These are phyloP conservation scores for Macrolepiota fuliginosa DNA, from an alignment of 768 basidiomycete genomes.

Conservation along the genomic window DNA sequence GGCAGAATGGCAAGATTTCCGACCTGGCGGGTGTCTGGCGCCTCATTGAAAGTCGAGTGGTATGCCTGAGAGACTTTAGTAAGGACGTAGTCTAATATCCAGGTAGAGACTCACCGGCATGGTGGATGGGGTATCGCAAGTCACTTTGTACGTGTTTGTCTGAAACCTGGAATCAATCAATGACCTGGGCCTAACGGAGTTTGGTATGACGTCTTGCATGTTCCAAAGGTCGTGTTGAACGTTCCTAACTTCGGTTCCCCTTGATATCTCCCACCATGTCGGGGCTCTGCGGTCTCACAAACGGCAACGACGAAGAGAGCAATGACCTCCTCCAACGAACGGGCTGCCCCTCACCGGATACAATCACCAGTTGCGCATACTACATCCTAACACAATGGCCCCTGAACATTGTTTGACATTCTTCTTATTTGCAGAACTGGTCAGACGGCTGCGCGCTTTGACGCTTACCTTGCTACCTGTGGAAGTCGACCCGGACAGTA, in stretches of 20 bases:
- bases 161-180: background rate
- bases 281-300: slow-evolving; percentile 20
- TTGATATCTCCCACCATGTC: slow-evolving; percentile 28
- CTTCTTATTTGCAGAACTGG: slow-evolving; percentile 6
- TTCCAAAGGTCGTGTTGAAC: too few species aligned
- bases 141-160: slow-evolving; percentile 3
- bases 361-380: slow-evolving; percentile 52
- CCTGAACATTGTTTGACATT: too few species aligned
- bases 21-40: slow-evolving; percentile 74
- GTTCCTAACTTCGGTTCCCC: background rate
- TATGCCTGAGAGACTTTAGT: slow-evolving; percentile 66
- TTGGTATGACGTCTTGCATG: too few species aligned
- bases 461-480: slow-evolving; percentile 16
- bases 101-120: slow-evolving; percentile 51
- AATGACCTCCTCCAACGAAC: slow-evolving; percentile 42
- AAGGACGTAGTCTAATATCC: slow-evolving; percentile 13
- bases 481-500: slow-evolving; percentile 26
- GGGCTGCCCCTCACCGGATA: slow-evolving; percentile 62
- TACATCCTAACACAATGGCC: too few species aligned
- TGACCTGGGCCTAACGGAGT: too few species aligned
- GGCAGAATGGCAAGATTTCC: slow-evolving; percentile 91
- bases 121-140: slow-evolving; percentile 15
- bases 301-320: slow-evolving; percentile 36
- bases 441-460: slow-evolving; percentile 15
- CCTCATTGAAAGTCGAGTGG: slow-evolving; percentile 91